These are phyloP conservation scores for Populus hybrid DNA, from an alignment of 441 rosid genomes.

Conservation along the genomic window DNA sequence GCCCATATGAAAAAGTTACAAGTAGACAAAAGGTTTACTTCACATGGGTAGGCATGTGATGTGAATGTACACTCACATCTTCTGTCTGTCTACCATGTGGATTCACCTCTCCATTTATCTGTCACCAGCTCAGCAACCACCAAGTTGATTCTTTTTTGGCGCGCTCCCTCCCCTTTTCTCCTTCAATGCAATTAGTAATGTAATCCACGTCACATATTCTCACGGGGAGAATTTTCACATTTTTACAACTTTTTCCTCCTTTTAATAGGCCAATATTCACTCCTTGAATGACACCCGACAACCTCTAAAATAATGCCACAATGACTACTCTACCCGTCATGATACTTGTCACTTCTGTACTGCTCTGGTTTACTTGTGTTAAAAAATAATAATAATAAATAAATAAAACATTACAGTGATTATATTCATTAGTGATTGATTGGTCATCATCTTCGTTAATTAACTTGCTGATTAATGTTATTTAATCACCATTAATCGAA, in stretches of 20 bases:
- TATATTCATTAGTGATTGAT: not conserved
- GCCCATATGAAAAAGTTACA: conserved; percentile 17
- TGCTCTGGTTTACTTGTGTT: too few species aligned
- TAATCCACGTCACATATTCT: conserved; percentile 7
- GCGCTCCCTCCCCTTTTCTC: not conserved
- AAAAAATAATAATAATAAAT: too few species aligned
- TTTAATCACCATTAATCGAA: conserved; percentile 8
- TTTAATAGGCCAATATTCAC: not conserved
- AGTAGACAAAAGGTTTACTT: conserved; percentile 33
- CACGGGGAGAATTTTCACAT: conserved; percentile 2
- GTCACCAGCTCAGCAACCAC: conserved; percentile 57
- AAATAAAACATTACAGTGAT: too few species aligned
- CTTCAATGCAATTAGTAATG: not conserved
- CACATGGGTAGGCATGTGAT: conserved; percentile 62
- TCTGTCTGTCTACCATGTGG: conserved; percentile 65
- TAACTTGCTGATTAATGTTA: not conserved
- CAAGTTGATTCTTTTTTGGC: conserved; percentile 15
- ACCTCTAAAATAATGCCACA: too few species aligned
- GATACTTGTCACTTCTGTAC: too few species aligned
- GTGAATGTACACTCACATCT: conserved; percentile 45
- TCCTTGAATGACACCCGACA: too few species aligned
- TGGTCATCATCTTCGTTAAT: not conserved
- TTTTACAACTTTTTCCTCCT: not conserved
- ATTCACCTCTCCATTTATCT: conserved; percentile 54
- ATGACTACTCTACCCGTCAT: too few species aligned